Percentiles rank a stretch among this genome's conserved stretches.
phyloP scores from a whole-genome alignment of 208 protist species.

The Dictyostelium gargantuum region DNA sequence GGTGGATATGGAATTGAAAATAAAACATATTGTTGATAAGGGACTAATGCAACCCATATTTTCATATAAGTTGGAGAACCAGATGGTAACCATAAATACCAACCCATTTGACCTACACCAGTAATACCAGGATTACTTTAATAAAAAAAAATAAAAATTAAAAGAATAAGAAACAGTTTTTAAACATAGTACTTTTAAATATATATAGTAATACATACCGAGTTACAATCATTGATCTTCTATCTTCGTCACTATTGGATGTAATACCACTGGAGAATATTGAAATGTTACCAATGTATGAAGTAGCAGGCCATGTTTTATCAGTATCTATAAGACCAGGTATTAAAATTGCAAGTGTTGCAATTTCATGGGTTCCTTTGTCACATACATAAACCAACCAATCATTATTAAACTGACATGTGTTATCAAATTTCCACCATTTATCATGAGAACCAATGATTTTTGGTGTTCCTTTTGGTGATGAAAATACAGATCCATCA shows the following conservation, averaged over 20 bases:
- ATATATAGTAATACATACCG: no score
- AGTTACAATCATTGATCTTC: not conserved
- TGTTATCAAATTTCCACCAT: constrained; percentile 8
- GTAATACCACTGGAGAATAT: constrained; percentile 1
- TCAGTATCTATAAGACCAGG: not conserved
- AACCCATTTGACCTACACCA: not conserved
- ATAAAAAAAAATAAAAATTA: no score
- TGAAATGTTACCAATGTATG: not conserved
- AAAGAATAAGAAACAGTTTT: not conserved
- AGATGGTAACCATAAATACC: not conserved
- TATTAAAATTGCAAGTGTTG: not conserved
- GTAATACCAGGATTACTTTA: constrained; percentile 47
- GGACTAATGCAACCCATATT: not conserved
- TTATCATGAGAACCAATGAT: not conserved
- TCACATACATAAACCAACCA: not conserved
- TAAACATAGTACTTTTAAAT: no score
- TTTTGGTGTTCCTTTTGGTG: not conserved
- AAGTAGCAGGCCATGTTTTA: not conserved
- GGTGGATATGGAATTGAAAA: constrained; percentile 7
- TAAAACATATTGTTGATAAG: not conserved
- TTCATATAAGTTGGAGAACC: not conserved
- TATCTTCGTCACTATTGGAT: no score
- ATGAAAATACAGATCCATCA: constrained; percentile 1
- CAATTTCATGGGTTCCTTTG: not conserved
- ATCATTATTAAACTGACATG: not conserved